phyloP scores from a whole-genome alignment of 1,139 yeast species.

The Magnusiomyces magnusii region DNA sequence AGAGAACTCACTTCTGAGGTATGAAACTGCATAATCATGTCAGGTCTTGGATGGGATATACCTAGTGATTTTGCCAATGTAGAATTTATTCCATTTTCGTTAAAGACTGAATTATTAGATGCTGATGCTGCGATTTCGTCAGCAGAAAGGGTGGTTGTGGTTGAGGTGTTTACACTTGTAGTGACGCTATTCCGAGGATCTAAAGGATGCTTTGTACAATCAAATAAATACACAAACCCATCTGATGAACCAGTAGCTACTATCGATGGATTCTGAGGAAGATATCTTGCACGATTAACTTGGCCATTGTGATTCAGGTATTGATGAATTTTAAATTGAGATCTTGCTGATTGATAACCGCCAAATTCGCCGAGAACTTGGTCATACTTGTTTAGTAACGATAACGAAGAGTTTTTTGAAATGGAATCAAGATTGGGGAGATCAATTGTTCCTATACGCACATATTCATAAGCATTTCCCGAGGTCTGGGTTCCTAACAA shows the following conservation, averaged over 20 bases:
- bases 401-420: conserved; percentile 4
- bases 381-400: conserved; percentile 15
- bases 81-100: background rate
- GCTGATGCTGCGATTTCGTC: background rate
- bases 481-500: conserved; percentile 80
- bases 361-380: conserved; percentile 18
- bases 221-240: conserved; percentile 65
- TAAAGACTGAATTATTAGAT: background rate
- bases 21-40: conserved; percentile 46
- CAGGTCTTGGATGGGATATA: conserved; percentile 19
- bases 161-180: background rate
- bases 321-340: conserved; percentile 45
- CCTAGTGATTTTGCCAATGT: background rate
- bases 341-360: conserved; percentile 20
- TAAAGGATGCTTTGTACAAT: conserved; percentile 41
- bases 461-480: conserved; percentile 62
- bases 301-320: conserved; percentile 43
- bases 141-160: background rate
- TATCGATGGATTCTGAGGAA: conserved; percentile 60
- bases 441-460: conserved; percentile 59
- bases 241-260: conserved; percentile 72
- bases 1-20: conserved; percentile 61
- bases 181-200: conserved; percentile 26
- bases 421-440: conserved; percentile 4
- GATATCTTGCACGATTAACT: conserved; percentile 73